A percentile compares a stretch with the other conserved stretches of the same genome.
Evolutionary conservation across 2,329 filamentous ascomycete genomes (phyloP).

Genomic region (Fusarium sp.): DNA sequence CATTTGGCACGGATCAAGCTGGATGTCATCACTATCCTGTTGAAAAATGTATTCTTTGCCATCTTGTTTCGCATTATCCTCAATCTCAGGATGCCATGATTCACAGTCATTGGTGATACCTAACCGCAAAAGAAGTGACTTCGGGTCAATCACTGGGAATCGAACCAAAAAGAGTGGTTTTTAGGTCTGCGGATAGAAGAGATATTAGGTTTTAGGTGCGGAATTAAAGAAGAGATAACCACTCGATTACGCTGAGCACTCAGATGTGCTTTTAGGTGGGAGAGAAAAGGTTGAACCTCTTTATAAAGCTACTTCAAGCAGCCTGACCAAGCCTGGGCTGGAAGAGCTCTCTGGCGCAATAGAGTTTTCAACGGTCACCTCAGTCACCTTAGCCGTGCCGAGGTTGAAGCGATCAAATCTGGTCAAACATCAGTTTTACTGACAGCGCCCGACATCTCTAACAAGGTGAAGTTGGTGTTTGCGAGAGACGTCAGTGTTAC

Average conservation of each 20-base stretch:
- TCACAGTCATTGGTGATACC: background rate
- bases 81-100: background rate
- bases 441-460: background rate
- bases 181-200: background rate
- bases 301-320: background rate
- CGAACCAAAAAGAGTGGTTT: background rate
- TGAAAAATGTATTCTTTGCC: background rate
- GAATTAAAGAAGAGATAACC: background rate
- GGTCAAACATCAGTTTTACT: background rate
- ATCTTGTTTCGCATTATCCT: background rate
- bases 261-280: background rate
- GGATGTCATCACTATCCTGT: background rate
- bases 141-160: background rate
- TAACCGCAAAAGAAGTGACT: background rate
- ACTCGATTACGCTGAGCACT: background rate
- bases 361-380: background rate
- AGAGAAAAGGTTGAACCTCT: background rate
- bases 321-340: no score
- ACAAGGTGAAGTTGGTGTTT: background rate
- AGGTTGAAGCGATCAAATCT: background rate
- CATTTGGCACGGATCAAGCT: background rate
- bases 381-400: background rate
- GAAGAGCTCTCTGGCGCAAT: background rate
- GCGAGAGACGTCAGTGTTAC: background rate
- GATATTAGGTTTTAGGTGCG: background rate